A percentile compares a stretch with the other conserved stretches of the same genome.
phyloP scores from a whole-genome alignment of 805 yeast genomes.

The Sungouiella thailandica region DNA sequence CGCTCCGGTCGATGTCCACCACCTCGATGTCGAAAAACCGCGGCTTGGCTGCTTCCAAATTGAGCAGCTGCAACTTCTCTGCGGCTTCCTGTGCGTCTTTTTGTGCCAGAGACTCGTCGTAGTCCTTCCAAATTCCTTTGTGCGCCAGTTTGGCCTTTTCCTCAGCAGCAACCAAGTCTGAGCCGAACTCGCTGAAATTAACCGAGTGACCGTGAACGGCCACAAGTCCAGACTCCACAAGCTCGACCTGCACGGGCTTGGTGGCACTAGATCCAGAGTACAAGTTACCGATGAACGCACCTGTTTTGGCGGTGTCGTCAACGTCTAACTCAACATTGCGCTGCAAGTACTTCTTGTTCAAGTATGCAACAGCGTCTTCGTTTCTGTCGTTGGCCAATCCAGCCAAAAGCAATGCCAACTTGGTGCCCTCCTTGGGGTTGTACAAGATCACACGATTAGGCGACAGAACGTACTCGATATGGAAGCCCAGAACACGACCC shows the following conservation, averaged over 20 bases:
- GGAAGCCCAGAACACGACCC: conserved; percentile 55
- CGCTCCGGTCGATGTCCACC: conserved; percentile 43
- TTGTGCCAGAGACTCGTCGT: conserved; percentile 39
- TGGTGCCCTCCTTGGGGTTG: conserved; percentile 68
- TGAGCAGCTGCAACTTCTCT: conserved; percentile 16
- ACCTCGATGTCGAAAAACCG: conserved; percentile 49
- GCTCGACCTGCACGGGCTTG: conserved; percentile 51
- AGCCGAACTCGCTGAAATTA: conserved; percentile 47
- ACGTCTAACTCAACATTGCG: conserved; percentile 69
- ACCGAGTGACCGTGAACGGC: conserved; percentile 64
- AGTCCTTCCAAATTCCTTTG: conserved; percentile 66
- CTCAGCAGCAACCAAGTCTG: conserved; percentile 57
- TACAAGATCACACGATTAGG: conserved; percentile 62
- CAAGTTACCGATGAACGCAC: conserved; percentile 74
- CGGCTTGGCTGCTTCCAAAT: conserved; percentile 28
- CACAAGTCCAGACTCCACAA: conserved; percentile 61
- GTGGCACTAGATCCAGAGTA: conserved; percentile 44
- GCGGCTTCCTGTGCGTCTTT: conserved; percentile 23
- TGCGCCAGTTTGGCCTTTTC: conserved; percentile 49
- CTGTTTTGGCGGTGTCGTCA: conserved; percentile 66
- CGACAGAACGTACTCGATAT: conserved; percentile 67
- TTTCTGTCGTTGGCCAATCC: conserved; percentile 50
- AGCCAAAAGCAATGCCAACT: conserved; percentile 67
- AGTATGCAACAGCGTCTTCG: conserved; percentile 42
- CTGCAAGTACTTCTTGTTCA: conserved; percentile 56